Evolutionary conservation across 2,329 filamentous ascomycete genomes (phyloP).

Genomic region (Fusarium sp.): DNA sequence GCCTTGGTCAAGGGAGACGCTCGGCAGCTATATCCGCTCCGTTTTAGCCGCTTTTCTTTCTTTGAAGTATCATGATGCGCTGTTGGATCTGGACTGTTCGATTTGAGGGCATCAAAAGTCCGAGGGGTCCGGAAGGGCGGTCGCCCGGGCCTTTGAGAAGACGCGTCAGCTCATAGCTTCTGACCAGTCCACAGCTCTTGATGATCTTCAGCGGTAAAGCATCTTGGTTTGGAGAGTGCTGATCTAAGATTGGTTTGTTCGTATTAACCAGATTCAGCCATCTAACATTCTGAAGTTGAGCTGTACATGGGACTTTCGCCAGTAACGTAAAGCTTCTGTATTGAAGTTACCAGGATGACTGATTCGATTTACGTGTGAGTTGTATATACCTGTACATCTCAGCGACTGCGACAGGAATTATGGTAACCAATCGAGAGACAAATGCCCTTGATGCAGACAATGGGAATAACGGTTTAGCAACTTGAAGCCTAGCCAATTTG

Average conservation of each 20-base stretch:
- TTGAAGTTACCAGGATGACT: accelerated
- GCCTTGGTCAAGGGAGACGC: background rate
- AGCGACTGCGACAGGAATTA: accelerated
- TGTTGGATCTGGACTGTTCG: background rate
- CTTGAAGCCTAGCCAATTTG: accelerated
- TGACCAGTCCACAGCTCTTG: too few relatives aligned
- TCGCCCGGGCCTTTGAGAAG: background rate
- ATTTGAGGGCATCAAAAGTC: background rate
- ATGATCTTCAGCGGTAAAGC: background rate
- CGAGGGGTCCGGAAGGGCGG: background rate
- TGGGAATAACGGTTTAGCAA: background rate
- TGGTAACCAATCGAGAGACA: background rate
- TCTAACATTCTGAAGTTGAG: accelerated
- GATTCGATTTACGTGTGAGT: background rate
- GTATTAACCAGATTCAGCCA: background rate
- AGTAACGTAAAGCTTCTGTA: accelerated
- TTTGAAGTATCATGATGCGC: background rate
- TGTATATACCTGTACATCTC: accelerated
- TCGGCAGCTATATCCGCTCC: background rate
- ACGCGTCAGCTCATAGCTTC: background rate
- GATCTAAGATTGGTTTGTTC: background rate
- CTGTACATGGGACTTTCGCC: accelerated
- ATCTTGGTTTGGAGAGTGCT: accelerated
- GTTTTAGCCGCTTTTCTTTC: background rate
- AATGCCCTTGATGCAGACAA: accelerated